Base-by-base conservation (phyloP, 177 flowering plant genomes). In the Vitis hybrid region DNA sequence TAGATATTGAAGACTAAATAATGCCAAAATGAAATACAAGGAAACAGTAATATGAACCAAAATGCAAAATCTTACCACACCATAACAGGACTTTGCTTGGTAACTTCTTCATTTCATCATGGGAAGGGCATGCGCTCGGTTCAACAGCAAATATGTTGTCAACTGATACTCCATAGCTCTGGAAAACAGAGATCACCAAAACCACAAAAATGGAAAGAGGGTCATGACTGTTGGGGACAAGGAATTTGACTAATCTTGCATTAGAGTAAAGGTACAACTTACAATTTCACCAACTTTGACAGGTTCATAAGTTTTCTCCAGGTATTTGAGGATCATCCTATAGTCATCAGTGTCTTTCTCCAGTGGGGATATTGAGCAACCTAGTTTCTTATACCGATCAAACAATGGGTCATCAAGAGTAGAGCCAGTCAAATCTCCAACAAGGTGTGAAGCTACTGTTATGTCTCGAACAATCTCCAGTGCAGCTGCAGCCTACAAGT, bases 21-120 rank as follows among this genome's bases (percentile, higher is more conserved):
- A 13, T 3, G 7, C 12, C 10, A 10, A 8, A 10, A 7, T 18
- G 39, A 26, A 16, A 56, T 2, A 59, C 5, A 56, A 18, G 12
- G 15, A 34, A 61, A 60, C n/a, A 2, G 5, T 6, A 19, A 29
- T 26, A 61, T 19, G 51, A 20, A 51, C 61, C 15, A 31, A 2
- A 58, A 50, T 12, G 49, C 1, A 55, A 26, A 5, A 31, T 29
- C 93, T 75, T 79, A 94, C 96, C 97, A 81, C 97, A 92, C 97
- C 98, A 92, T 3, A 91, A 54, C 5, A 91, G 86, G 18, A 88
- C 82, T 69, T 92, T 90, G 84, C 89, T 92, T 3, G 97, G 94
- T n/a, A 86, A 58, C 67, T 84, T 83, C 79, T 85, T 85, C 7
- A 90, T 73, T 48, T 93, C 96, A 0, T 87, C 89, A 31, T 68